Evolutionary conservation across 495 filamentous ascomycete genomes (phyloP), one percentile per base, ranked within the genome.

Genomic region (Trichoderma erinaceum): DNA sequence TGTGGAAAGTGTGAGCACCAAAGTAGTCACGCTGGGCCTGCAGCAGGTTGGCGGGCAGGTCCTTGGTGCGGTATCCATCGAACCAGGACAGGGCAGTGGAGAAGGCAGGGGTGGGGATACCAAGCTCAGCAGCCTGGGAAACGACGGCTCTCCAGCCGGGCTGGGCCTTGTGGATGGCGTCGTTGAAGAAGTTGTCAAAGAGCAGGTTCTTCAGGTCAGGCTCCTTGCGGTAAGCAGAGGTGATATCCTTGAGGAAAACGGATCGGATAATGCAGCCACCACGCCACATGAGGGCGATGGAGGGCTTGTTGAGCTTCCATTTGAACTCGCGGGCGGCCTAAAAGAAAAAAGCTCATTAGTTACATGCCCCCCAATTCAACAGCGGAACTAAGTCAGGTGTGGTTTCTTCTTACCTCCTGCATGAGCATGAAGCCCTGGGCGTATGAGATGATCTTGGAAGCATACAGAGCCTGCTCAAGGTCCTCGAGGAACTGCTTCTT

Each of bases 371-470:
- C 50, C 13, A 32, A 27, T 12, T 12, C 52, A 7, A 25, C 25
- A n/a, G 43, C n/a, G 8, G 25, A 56, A 18, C 0, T 15, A 38
- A 56, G 13, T 15, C 16, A 23, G 1, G 52, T 16, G 41, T 27
- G 25, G 52, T 16, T 41, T 12, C 64, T 44, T 79, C 90, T 80
- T 82, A 96, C 93, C 81, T 97, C 89, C 84, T 98, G 95, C 86
- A 99, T 97, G 76, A 99, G 87, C 96, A 99, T 99, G 86, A 99
- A 99, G 77, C 95, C 95, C 81, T 99, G 95, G 71, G 94, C 92
- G 77, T 99, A 99, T 46, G 95, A 99, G 81, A 99, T 97, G 75
- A 99, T 98, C 89, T 99, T 99, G 69, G 95, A 98, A 67, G 95
- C 95, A 74, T 99, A 99, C 68, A 99, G 88, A 69, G 95, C 95